These are phyloP conservation scores for Astrothelium macrocarpum DNA, from an alignment of 495 filamentous ascomycete genomes.

Conservation along the genomic window DNA sequence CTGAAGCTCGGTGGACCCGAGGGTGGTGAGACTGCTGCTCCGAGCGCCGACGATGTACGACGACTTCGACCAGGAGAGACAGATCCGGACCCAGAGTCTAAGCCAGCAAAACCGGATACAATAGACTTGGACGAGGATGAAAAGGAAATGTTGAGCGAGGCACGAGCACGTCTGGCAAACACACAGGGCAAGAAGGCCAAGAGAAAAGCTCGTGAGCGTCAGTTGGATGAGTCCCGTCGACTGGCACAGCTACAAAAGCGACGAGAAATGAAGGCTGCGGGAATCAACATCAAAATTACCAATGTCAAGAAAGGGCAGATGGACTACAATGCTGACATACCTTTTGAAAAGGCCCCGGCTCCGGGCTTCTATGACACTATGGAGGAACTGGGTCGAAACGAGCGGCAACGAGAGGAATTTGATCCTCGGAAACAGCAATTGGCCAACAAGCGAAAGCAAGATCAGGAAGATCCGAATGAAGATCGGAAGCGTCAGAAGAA, in stretches of 20 bases:
- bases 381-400: constrained; percentile 72
- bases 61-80: constrained; percentile 79
- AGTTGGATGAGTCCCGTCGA: constrained; percentile 87
- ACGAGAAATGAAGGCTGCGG: constrained; percentile 90
- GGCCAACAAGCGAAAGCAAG: constrained; percentile 90
- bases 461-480: constrained; percentile 64
- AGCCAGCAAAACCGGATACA: constrained; percentile 92
- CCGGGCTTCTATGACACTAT: constrained; percentile 88
- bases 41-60: constrained; percentile 88
- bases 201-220: constrained; percentile 88
- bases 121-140: constrained; percentile 98
- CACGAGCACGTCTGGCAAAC: constrained; percentile 89
- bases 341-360: constrained; percentile 86
- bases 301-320: constrained; percentile 90
- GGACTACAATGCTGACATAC: constrained; percentile 99
- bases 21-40: constrained; percentile 78
- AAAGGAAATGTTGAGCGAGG: constrained; percentile 98
- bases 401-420: constrained; percentile 77
- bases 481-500: constrained; percentile 78
- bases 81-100: constrained; percentile 92
- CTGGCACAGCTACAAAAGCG: constrained; percentile 89
- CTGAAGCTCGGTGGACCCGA: constrained; percentile 79
- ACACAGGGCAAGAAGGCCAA: constrained; percentile 99
- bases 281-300: constrained; percentile 96
- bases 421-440: constrained; percentile 92